Evolutionary conservation across 179 eudicot species (phyloP), one percentile per base, ranked within the genome.

Genomic region (Beta corolliflora): DNA sequence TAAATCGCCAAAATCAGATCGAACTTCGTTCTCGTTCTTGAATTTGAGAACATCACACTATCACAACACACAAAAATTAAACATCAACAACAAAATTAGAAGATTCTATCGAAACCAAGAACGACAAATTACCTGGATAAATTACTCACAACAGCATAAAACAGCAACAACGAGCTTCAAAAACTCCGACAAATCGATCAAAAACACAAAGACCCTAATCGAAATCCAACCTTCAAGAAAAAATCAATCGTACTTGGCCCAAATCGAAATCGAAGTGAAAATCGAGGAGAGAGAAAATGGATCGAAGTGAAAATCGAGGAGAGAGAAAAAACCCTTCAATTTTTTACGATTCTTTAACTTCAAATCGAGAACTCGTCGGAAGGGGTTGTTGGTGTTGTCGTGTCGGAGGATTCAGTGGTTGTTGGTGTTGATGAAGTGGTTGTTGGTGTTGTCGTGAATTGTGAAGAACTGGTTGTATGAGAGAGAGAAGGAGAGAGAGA

Each of bases 231-330:
- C 5, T 41, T 29, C 7, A 25, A n/a, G 2, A 71, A 23, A 59
- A 44, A 60, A 72, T 45, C 46, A 48, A 46, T 19, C 65, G 91
- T 66, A 58, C 98, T 92, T 93, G 97, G 94, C 98, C 87, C 94
- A 90, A 94, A 94, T 91, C 94, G 9, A 79, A 71, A 77, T 36
- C 54, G 19, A 52, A 36, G 10, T 18, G 81, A 36, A 58, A 70
- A 63, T 19, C 6, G 29, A 25, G 29, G 29, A 25, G 29, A 25
- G 29, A 25, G 29, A 25, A 25, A 25, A 25, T 25, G n/a, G n/a
- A 25, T 7, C 64, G 75, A 46, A 46, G 50, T 46, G 73, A 85
- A 73, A 76, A 82, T 81, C 88, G 61, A 36, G 44, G n/a, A 55
- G 21, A 54, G 80, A 14, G 59, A 68, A 45, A 44, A 36, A 25